These are phyloP conservation scores for Amaranthus cruentus DNA, from an alignment of 148 eudicot species.

Conservation along the genomic window DNA sequence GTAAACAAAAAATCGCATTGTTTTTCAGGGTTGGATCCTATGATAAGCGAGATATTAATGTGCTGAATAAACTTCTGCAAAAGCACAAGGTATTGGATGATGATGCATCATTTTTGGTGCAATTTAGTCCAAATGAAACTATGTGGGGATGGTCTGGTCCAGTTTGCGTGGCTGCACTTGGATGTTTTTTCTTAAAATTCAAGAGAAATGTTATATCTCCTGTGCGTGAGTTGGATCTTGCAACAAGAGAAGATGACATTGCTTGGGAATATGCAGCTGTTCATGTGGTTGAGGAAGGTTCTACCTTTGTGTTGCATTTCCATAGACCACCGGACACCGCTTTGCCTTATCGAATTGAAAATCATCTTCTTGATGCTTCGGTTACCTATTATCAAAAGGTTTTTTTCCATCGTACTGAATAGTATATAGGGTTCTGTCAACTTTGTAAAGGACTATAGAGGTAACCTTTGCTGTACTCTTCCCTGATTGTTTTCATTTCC, in stretches of 20 bases:
- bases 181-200: slow-evolving; percentile 84
- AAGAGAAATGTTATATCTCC: slow-evolving; percentile 36
- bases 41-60: slow-evolving; percentile 39
- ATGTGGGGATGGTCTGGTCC: slow-evolving; percentile 92
- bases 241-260: slow-evolving; percentile 18
- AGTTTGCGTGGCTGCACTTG: slow-evolving; percentile 88
- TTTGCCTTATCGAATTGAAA: slow-evolving; percentile 88
- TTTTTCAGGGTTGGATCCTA: slow-evolving; percentile 39
- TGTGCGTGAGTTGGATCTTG: slow-evolving; percentile 34
- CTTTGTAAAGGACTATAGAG: background rate
- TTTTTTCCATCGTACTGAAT: slow-evolving; percentile 5
- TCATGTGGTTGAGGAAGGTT: slow-evolving; percentile 78
- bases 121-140: slow-evolving; percentile 52
- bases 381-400: slow-evolving; percentile 91
- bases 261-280: slow-evolving; percentile 63
- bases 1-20: slow-evolving; percentile 64
- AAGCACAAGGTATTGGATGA: slow-evolving; percentile 69
- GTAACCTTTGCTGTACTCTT: background rate
- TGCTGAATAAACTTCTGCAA: slow-evolving; percentile 60
- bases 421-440: slow-evolving; percentile 3
- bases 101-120: slow-evolving; percentile 58
- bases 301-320: slow-evolving; percentile 74
- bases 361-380: slow-evolving; percentile 57
- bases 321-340: slow-evolving; percentile 50
- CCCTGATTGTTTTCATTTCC: slow-evolving; percentile 22